Base-by-base conservation (phyloP, 2,329 filamentous ascomycete genomes). In the Xylaria sp. region DNA sequence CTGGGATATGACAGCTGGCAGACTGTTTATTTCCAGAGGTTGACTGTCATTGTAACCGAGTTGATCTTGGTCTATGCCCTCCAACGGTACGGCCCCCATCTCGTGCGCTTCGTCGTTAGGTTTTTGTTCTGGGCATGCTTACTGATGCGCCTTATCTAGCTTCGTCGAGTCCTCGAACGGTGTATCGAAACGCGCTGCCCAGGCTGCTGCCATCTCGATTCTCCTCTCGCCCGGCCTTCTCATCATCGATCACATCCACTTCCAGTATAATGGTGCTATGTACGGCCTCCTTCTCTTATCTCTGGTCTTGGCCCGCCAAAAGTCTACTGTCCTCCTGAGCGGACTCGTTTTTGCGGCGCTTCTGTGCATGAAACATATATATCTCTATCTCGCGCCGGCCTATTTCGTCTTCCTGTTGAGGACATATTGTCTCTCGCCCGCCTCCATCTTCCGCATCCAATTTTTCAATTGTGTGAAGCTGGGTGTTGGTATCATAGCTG, bases 191-290 rank as follows among this genome's bases (percentile, higher is more conserved):
- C 86, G 85, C 50, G 86, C 90, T 52, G 89, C 92, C 9, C 92
- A 97, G 71, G 91, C 90, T 23, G 90, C 89, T 52, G 92, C 92
- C 23, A 80, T 97, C 58, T 97, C 93, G 0, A 87, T 99, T 60
- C 79, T 97, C 2, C 83, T 97, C 10, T 97, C 92, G 0, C 94
- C 94, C 0, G 94, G 93, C 1, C 83, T 99, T 42, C 80, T 99
- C 61, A 95, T 99, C 72, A 97, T 99, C 73, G 94, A 99, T 71
- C 94, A 99, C 71, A 90, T 93, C 5, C 94, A 88, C 74, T 99
- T 99, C 74, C 94, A 99, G 79, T 99, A 99, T 79, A 99, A 99
- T 78, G 93, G 94, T 47, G 92, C 92, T 76, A 85, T 99, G 76
- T 99, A 97, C 73, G 94, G 94, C 44, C 79, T 97, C 49, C 79